phyloP scores from a whole-genome alignment of 768 basidiomycete genomes.

The Hygrocybe coccinea region DNA sequence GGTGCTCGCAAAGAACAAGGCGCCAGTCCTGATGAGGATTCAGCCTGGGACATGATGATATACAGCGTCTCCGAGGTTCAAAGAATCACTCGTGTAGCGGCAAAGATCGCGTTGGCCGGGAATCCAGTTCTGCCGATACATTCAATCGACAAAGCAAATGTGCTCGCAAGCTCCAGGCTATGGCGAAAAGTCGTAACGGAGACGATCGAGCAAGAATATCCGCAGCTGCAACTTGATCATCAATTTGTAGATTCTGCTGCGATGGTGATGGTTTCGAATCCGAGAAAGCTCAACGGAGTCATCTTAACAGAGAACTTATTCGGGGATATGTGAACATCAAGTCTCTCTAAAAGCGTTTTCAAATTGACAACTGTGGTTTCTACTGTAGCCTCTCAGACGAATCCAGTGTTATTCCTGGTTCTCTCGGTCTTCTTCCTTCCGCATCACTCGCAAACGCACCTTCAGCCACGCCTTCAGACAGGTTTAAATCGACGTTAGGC shows the following conservation, averaged over 20 bases:
- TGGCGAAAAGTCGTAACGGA: constrained; percentile 94
- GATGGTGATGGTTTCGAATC: constrained; percentile 89
- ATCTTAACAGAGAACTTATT: constrained; percentile 94
- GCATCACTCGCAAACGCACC: constrained; percentile 92
- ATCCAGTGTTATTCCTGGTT: constrained; percentile 94
- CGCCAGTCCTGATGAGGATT: constrained; percentile 54
- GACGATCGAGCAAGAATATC: constrained; percentile 78
- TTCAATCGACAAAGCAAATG: constrained; percentile 98
- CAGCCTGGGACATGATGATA: constrained; percentile 88
- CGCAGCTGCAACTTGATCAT: constrained; percentile 82
- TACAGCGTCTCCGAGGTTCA: constrained; percentile 91
- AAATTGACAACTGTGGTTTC: not conserved
- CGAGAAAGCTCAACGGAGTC: constrained; percentile 90
- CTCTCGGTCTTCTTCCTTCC: constrained; percentile 91
- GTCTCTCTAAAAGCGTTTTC: not conserved
- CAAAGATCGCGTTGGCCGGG: constrained; percentile 77
- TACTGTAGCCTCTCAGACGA: constrained; percentile 84
- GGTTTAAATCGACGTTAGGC: constrained; percentile 74
- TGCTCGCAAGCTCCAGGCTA: constrained; percentile 87
- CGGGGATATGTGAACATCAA: constrained; percentile 81
- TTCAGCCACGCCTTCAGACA: constrained; percentile 47
- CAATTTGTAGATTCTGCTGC: constrained; percentile 93
- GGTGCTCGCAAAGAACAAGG: constrained; percentile 87
- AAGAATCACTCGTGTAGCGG: constrained; percentile 93
- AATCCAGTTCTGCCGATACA: constrained; percentile 86